These are phyloP conservation scores for Fomitopsis betulina DNA, from an alignment of 1,284 basidiomycete species.

Conservation along the genomic window DNA sequence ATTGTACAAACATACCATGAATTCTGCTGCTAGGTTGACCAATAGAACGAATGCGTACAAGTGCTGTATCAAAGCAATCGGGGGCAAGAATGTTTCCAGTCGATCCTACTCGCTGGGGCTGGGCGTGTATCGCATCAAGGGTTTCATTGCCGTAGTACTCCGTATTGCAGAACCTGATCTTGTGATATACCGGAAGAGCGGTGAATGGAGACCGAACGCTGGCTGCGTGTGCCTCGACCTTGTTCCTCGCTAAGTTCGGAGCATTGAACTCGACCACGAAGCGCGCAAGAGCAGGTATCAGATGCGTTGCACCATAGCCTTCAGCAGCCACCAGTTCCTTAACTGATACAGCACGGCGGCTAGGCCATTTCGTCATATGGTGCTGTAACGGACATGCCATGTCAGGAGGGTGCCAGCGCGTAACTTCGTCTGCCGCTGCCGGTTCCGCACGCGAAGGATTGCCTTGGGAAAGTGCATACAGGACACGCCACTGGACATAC, in stretches of 20 bases:
- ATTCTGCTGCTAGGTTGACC: too few species aligned
- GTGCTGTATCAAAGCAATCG: too few species aligned
- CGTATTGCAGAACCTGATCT: constrained; percentile 8
- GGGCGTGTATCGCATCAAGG: background rate
- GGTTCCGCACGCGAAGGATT: too few species aligned
- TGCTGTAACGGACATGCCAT: background rate
- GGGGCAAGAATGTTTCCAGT: too few species aligned
- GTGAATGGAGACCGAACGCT: background rate
- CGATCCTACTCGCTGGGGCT: too few species aligned
- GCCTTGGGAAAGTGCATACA: too few species aligned
- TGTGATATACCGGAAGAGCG: constrained; percentile 6
- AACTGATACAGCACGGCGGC: background rate
- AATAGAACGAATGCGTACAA: too few species aligned
- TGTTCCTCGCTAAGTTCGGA: background rate
- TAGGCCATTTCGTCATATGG: background rate
- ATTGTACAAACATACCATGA: too few species aligned
- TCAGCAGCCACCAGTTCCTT: background rate
- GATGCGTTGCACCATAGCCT: constrained; percentile 15
- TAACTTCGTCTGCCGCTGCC: too few species aligned
- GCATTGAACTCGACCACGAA: constrained; percentile 13
- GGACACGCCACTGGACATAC: constrained; percentile 2
- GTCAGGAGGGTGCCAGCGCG: background rate
- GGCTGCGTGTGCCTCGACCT: background rate
- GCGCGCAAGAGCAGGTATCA: constrained; percentile 23
- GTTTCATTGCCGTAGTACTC: constrained; percentile 5